Percentiles rank a stretch among this genome's conserved stretches.
These are phyloP conservation scores for Aspergillus carbonarius DNA, from an alignment of 2,329 filamentous ascomycete genomes.

Conservation along the genomic window DNA sequence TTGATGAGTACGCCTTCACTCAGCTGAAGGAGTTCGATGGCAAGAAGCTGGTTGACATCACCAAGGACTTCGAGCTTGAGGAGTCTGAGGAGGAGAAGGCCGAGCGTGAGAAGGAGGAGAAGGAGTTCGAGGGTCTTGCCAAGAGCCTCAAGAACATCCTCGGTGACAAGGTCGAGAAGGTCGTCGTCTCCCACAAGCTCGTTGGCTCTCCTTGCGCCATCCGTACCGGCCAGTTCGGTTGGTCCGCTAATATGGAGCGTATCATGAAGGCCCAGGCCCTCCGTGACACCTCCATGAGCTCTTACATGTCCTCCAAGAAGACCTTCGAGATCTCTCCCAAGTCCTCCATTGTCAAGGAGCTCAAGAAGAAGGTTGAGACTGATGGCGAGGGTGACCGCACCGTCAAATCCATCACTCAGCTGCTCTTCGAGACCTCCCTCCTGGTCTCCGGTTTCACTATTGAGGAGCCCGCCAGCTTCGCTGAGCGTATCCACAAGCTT, in stretches of 20 bases:
- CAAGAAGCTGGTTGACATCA: slow-evolving; percentile 99
- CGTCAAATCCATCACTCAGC: slow-evolving; percentile 98
- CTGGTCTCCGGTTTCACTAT: slow-evolving; percentile 99
- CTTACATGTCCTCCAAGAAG: slow-evolving; percentile 99
- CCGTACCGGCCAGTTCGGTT: slow-evolving; percentile 98
- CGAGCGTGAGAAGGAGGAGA: slow-evolving; percentile 91
- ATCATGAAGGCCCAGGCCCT: slow-evolving; percentile 99
- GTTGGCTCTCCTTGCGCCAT: slow-evolving; percentile 93
- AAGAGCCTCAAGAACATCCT: slow-evolving; percentile 99
- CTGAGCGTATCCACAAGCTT: slow-evolving; percentile 99
- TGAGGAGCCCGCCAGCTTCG: slow-evolving; percentile 95
- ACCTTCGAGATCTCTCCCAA: slow-evolving; percentile 99
- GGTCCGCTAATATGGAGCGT: slow-evolving; percentile 99
- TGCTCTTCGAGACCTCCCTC: slow-evolving; percentile 98
- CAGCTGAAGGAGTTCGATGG: slow-evolving; percentile 99
- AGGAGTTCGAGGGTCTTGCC: slow-evolving; percentile 91
- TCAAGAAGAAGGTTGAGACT: slow-evolving; percentile 97
- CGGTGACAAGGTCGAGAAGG: slow-evolving; percentile 99
- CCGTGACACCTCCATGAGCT: slow-evolving; percentile 98
- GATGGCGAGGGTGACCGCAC: slow-evolving; percentile 98
- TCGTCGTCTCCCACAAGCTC: slow-evolving; percentile 97
- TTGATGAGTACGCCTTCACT: slow-evolving; percentile 99
- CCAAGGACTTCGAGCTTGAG: slow-evolving; percentile 99
- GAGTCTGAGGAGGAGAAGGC: slow-evolving; percentile 99
- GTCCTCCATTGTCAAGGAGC: slow-evolving; percentile 95